Percentiles rank a stretch among this genome's conserved stretches.
Evolutionary conservation across 306 rosid genomes (phyloP).

Genomic region (Hippophae tibetana): DNA sequence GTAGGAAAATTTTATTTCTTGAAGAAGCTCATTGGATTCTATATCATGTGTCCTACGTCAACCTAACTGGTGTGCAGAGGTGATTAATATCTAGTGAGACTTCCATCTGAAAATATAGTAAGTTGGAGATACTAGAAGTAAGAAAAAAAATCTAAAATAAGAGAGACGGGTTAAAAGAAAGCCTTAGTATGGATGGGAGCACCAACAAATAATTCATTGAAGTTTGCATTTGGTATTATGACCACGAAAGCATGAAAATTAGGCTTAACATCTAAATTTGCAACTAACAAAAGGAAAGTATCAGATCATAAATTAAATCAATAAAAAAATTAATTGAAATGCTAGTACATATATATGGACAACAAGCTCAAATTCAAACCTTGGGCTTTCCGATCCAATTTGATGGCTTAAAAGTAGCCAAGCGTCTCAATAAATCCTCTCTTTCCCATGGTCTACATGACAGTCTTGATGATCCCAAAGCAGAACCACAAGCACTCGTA

Average conservation of each 20-base stretch:
- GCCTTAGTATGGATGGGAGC: too few species aligned
- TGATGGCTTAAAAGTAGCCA: constrained; percentile 77
- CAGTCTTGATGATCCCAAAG: constrained; percentile 65
- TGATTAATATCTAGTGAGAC: too few species aligned
- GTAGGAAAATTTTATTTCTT: too few species aligned
- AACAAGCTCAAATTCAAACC: constrained; percentile 45
- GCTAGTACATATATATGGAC: too few species aligned
- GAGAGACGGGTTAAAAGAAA: too few species aligned
- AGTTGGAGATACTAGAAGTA: too few species aligned
- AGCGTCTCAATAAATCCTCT: constrained; percentile 91
- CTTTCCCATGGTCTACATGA: constrained; percentile 99
- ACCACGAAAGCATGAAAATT: neutral
- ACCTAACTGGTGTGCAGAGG: too few species aligned
- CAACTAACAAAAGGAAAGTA: neutral
- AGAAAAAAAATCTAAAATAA: too few species aligned
- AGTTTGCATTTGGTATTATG: neutral
- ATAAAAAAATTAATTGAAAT: constrained; percentile 1
- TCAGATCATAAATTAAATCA: constrained; percentile 5
- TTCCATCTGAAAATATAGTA: too few species aligned
- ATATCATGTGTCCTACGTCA: too few species aligned
- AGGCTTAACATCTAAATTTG: neutral
- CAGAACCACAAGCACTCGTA: constrained; percentile 79
- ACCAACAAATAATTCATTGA: too few species aligned
- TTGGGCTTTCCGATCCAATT: constrained; percentile 88
- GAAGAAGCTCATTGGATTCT: too few species aligned